Evolutionary conservation across 768 basidiomycete species (phyloP).

Genomic region (Boletus edulis): DNA sequence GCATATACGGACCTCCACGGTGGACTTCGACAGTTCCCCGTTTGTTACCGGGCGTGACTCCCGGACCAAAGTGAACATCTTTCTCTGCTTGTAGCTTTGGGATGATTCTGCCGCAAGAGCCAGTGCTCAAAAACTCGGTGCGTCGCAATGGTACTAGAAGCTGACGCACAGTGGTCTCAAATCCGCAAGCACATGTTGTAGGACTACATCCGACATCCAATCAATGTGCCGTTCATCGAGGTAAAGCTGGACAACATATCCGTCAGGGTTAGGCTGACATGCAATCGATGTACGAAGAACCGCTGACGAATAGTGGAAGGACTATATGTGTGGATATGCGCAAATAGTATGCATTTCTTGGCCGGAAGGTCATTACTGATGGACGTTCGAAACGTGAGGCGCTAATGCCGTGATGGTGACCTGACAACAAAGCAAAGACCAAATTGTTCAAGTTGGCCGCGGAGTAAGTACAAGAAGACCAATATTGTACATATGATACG

Average conservation of each 20-base stretch:
- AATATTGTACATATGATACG: neutral
- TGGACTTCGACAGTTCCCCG: constrained; percentile 79
- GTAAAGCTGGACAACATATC: constrained; percentile 53
- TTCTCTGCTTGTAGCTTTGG: constrained; percentile 65
- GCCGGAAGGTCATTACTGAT: constrained; percentile 55
- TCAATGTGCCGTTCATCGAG: constrained; percentile 83
- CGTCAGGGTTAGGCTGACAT: constrained; percentile 9
- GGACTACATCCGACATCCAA: constrained; percentile 85
- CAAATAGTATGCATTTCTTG: constrained; percentile 80
- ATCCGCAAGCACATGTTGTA: constrained; percentile 81
- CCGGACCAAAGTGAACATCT: constrained; percentile 39
- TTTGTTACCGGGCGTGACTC: constrained; percentile 46
- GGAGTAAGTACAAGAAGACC: no score
- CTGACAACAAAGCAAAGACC: no score
- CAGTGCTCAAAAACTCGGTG: neutral
- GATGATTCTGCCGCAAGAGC: constrained; percentile 46
- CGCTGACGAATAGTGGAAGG: constrained; percentile 74
- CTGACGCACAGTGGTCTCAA: constrained; percentile 62
- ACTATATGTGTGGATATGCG: constrained; percentile 71
- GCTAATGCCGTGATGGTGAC: no score
- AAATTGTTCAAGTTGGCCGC: no score
- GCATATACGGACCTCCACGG: constrained; percentile 60
- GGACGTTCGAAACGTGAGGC: no score
- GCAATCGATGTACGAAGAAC: neutral
- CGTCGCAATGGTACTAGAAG: neutral